Conservation (phyloP, 768 basidiomycete genomes). For the Lentinula sp. region DNA sequence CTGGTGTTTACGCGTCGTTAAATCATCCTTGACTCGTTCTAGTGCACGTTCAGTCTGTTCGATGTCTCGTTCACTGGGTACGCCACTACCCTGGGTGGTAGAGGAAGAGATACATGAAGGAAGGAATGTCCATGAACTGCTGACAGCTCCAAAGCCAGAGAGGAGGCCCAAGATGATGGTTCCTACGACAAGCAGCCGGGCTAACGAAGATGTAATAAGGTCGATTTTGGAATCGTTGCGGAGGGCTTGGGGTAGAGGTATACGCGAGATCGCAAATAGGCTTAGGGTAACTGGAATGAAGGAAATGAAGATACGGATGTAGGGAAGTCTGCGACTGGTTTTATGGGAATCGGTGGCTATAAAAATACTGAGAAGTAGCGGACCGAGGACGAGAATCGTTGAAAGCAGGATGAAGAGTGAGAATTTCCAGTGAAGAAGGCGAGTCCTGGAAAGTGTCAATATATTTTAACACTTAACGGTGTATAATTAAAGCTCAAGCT, state of each 20-base stretch:
- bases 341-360: constrained; percentile 29
- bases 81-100: constrained; percentile 17
- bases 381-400: constrained; percentile 60
- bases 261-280: constrained; percentile 54
- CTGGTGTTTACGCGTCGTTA: constrained; percentile 27
- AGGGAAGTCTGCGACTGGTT: neutral
- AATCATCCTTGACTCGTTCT: constrained; percentile 53
- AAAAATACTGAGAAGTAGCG: constrained; percentile 56
- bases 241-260: constrained; percentile 59
- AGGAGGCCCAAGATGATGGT: constrained; percentile 74
- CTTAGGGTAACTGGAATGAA: constrained; percentile 49
- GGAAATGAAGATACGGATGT: constrained; percentile 27
- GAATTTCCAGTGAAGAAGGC: constrained; percentile 62
- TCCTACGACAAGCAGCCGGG: constrained; percentile 70
- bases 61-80: constrained; percentile 48
- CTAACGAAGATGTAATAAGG: constrained; percentile 40
- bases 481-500: neutral
- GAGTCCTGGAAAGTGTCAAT: constrained; percentile 33
- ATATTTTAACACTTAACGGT: neutral
- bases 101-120: constrained; percentile 21
- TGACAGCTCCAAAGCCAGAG: constrained; percentile 75
- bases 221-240: constrained; percentile 21
- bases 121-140: constrained; percentile 57
- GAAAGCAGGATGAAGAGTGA: constrained; percentile 58
- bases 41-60: constrained; percentile 52